Evolutionary conservation across 2,329 filamentous ascomycete species (phyloP).

Genomic region (Zasmidium citrigriseum): DNA sequence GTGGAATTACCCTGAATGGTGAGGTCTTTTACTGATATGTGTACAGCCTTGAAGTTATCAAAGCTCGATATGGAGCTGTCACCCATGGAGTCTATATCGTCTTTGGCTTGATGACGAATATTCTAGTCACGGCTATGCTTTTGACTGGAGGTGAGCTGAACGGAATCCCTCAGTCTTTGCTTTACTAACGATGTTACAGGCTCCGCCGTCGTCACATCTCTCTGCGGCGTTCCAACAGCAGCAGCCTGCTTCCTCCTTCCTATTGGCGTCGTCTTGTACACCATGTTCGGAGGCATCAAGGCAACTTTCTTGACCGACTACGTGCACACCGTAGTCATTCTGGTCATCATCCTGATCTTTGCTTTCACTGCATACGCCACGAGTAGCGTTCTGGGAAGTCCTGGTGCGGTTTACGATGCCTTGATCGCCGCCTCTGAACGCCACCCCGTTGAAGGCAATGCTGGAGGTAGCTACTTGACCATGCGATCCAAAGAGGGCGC

Average conservation of each 20-base stretch:
- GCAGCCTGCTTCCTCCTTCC: slow-evolving; percentile 85
- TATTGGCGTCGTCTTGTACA: slow-evolving; percentile 74
- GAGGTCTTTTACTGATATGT: slow-evolving; percentile 36
- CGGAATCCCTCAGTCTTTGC: neutral
- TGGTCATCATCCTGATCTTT: slow-evolving; percentile 85
- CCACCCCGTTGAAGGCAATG: slow-evolving; percentile 79
- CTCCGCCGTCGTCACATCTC: slow-evolving; percentile 66
- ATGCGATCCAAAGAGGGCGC: slow-evolving; percentile 80
- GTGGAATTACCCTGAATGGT: neutral
- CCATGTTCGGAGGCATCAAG: slow-evolving; percentile 74
- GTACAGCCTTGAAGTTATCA: slow-evolving; percentile 69
- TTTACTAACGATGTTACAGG: slow-evolving; percentile 1
- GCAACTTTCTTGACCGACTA: slow-evolving; percentile 85
- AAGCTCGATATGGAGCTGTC: slow-evolving; percentile 71
- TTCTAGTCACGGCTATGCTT: slow-evolving; percentile 85
- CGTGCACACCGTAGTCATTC: slow-evolving; percentile 79
- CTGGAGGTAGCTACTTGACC: slow-evolving; percentile 79
- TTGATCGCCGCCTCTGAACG: slow-evolving; percentile 66
- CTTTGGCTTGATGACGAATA: slow-evolving; percentile 75
- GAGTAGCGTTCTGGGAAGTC: slow-evolving; percentile 70
- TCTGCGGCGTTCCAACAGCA: slow-evolving; percentile 74
- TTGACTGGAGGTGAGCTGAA: slow-evolving; percentile 67
- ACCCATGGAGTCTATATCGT: slow-evolving; percentile 79
- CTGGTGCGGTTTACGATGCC: slow-evolving; percentile 74
- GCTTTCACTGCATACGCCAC: slow-evolving; percentile 80